Conservation (phyloP, 2,329 filamentous ascomycete species). For the Hymenoscyphus fructigenus region DNA sequence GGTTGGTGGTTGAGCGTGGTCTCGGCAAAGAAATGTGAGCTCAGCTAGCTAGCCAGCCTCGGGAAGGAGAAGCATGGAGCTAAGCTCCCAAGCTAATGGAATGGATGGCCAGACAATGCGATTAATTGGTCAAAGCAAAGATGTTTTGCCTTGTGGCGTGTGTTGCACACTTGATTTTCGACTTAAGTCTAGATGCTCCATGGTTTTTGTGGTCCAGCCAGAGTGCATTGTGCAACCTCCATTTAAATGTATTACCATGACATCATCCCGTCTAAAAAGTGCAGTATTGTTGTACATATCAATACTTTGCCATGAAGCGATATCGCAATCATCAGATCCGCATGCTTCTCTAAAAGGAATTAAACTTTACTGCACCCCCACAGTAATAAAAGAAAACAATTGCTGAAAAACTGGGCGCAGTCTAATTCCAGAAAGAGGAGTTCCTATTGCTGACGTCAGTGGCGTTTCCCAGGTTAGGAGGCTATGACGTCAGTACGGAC, state of each 20-base stretch:
- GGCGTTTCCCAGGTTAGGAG: no score
- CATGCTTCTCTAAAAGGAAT: no score
- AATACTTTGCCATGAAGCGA: no score
- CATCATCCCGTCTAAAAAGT: background rate
- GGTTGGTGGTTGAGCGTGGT: background rate
- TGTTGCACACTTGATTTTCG: background rate
- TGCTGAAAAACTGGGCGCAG: no score
- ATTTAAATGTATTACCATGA: background rate
- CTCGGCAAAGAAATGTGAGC: background rate
- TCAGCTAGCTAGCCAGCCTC: background rate
- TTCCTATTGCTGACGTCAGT: background rate
- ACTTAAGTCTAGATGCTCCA: background rate
- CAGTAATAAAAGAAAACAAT: no score
- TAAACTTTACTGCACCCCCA: no score
- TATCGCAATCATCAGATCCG: no score
- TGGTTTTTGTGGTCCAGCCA: background rate
- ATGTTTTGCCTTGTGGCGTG: background rate
- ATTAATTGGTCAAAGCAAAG: background rate
- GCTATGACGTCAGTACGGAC: background rate
- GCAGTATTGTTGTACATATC: no score
- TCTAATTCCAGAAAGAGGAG: no score
- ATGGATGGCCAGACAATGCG: background rate
- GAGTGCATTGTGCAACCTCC: background rate
- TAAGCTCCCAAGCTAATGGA: constrained; percentile 1
- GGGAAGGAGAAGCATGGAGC: background rate